Evolutionary conservation across 2,329 filamentous ascomycete species (phyloP).

Genomic region (Penicillium sclerotigenum): DNA sequence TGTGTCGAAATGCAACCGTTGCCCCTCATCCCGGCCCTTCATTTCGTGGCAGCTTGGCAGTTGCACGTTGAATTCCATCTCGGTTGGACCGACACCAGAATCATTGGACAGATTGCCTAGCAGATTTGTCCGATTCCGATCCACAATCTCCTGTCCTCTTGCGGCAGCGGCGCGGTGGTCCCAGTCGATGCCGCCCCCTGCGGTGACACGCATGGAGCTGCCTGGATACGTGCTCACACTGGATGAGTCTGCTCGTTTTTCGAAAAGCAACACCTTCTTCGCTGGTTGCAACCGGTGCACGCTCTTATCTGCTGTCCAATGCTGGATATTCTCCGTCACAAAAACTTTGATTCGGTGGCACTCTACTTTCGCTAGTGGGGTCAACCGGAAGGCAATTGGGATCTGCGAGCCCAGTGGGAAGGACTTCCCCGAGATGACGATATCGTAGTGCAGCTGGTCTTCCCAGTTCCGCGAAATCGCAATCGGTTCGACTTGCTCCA

Average conservation of each 20-base stretch:
- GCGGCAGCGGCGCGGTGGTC: conserved; percentile 57
- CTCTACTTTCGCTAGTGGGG: conserved; percentile 87
- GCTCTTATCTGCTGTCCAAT: conserved; percentile 80
- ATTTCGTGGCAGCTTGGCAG: conserved; percentile 85
- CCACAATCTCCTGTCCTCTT: conserved; percentile 53
- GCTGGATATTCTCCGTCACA: conserved; percentile 85
- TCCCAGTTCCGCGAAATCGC: conserved; percentile 93
- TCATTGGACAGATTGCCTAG: conserved; percentile 77
- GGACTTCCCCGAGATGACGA: conserved; percentile 92
- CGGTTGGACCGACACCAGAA: conserved; percentile 76
- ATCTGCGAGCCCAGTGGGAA: conserved; percentile 85
- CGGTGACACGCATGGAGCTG: conserved; percentile 71
- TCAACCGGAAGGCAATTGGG: conserved; percentile 90
- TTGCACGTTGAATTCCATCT: conserved; percentile 92
- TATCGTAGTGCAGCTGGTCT: conserved; percentile 91
- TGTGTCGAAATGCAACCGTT: conserved; percentile 79
- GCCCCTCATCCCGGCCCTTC: conserved; percentile 64
- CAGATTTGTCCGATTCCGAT: conserved; percentile 63
- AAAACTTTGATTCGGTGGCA: conserved; percentile 90
- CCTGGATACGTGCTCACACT: conserved; percentile 69
- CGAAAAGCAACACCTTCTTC: conserved; percentile 79
- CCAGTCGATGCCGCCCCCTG: conserved; percentile 75
- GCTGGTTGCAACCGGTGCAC: conserved; percentile 82
- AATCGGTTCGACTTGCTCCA: conserved; percentile 89
- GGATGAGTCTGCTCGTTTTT: conserved; percentile 78